Evolutionary conservation across 805 yeast genomes (phyloP), one percentile per base, ranked within the genome.

Genomic region (Cyberlindnera americana): DNA sequence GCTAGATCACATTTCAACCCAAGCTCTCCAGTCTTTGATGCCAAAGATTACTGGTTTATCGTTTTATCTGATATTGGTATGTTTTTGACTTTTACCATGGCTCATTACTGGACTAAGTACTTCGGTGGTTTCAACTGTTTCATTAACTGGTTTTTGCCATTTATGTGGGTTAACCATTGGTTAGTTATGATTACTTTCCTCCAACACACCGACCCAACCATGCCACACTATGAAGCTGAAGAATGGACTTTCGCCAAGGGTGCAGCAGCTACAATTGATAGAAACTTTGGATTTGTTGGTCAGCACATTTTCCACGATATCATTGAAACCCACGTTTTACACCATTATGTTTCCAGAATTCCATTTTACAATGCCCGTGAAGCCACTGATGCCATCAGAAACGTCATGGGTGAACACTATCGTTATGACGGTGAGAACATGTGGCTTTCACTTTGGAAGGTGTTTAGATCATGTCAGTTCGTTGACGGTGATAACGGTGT

Each of bases 211-310:
- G 91, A 83, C 61, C 78, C 86, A 22, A 53, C 74, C 13, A 72
- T 87, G 72, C 90, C 95, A 22, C 95, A 86, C 63, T 86, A 86
- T 66, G 81, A 78, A 44, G 75, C 80, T 43, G 55, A 64, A 28
- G 81, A 80, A 62, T 86, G 95, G 95, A 85, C 74, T 52, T 84
- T 83, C 60, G 89, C 90, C 36, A 76, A 90, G 58, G 95, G 95
- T 50, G 95, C 95, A 22, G 90, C 93, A 40, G 85, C 91, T 45
- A 86, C 95, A 41, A 79, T 87, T 47, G 95, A 86, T 64, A 72
- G 95, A 57, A 79, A 84, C 57, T 83, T 84, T 59, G 90, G 91
- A 22, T 81, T 85, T 59, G 69, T 83, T 47, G 95, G 95, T 42
- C 69, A 75, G 59, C 75, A 76, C 72, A 68, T 83, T 55, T 82